These are phyloP conservation scores for Ogataea trehaloabstinens DNA, from an alignment of 805 yeast species.

Conservation along the genomic window DNA sequence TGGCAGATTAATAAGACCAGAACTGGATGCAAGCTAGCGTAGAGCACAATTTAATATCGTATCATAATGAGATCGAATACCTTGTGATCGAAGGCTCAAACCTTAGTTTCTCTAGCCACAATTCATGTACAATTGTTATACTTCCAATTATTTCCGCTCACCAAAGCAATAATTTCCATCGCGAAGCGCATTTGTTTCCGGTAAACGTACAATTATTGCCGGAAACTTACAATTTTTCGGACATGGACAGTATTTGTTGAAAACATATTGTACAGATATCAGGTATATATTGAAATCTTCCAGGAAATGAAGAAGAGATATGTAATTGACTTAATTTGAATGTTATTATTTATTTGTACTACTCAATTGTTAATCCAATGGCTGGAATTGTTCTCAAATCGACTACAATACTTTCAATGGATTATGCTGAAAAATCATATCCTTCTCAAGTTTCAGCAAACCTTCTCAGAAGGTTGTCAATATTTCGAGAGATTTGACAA, in stretches of 20 bases:
- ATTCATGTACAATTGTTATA: too few relatives aligned
- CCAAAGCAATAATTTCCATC: too few relatives aligned
- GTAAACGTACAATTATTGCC: too few relatives aligned
- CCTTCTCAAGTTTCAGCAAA: neutral
- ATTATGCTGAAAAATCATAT: neutral
- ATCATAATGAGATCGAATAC: too few relatives aligned
- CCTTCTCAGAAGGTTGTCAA: too few relatives aligned
- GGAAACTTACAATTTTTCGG: too few relatives aligned
- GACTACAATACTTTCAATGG: neutral
- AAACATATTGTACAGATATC: neutral
- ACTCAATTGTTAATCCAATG: constrained; percentile 2
- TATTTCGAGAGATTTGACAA: neutral
- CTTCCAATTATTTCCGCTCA: too few relatives aligned
- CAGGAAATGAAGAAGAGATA: neutral
- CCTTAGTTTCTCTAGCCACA: too few relatives aligned
- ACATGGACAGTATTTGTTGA: neutral
- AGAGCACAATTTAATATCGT: neutral
- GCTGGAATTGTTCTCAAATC: constrained; percentile 1
- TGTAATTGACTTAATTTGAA: neutral
- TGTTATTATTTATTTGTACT: constrained; percentile 1
- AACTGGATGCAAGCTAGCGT: neutral
- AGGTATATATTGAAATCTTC: neutral
- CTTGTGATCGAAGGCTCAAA: too few relatives aligned
- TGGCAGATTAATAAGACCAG: neutral
- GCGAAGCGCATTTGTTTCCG: too few relatives aligned